Evolutionary conservation across 2,329 filamentous ascomycete genomes (phyloP), one percentile per base, ranked within the genome.

Genomic region (Parascedosporium putredinis): DNA sequence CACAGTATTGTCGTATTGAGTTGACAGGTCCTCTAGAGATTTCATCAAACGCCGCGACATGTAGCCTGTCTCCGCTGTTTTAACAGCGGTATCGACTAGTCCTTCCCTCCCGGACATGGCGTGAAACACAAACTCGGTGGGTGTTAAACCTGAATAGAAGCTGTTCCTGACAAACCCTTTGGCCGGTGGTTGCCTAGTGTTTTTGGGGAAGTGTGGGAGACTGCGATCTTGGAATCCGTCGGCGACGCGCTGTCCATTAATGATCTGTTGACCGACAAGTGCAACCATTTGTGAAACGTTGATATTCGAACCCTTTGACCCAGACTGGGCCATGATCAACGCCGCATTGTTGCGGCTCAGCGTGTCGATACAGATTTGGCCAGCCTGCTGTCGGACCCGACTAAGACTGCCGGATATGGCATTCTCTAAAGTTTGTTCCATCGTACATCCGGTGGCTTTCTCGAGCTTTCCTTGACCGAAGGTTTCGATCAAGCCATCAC

Each of bases 261-360:
- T 97, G 78, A 97, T 96, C 59, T 98, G 93, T 68, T 98, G 93
- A 47, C 93, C 93, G 62, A 98, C 93, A 52, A 90, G 83, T 51
- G 93, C 91, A 63, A 97, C 86, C 93, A 98, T 98, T 71, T 98
- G 93, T 7, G 93, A 93, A 29, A 98, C 93, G 73, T 98, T 98
- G 73, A 98, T 94, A 59, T 88, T 86, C 4, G 89, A 95, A 63
- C 93, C 93, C 67, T 98, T 98, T 49, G 91, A 97, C 45, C 93
- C 93, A 10, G 88, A 97, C 54, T 88, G 93, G 53, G 93, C 93
- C 93, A 98, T 98, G 69, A 95, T 84, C 55, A 97, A 74, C 5
- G 93, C 90, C 0, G 93, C 84, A 59, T 98, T 98, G 70, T 89
- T 89, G 55, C 81, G 84, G 69, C 88, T 96, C 31, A 98, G 74